These are phyloP conservation scores for Pyrenophora tritici-repentis DNA, from an alignment of 2,329 filamentous ascomycete genomes.

Conservation along the genomic window DNA sequence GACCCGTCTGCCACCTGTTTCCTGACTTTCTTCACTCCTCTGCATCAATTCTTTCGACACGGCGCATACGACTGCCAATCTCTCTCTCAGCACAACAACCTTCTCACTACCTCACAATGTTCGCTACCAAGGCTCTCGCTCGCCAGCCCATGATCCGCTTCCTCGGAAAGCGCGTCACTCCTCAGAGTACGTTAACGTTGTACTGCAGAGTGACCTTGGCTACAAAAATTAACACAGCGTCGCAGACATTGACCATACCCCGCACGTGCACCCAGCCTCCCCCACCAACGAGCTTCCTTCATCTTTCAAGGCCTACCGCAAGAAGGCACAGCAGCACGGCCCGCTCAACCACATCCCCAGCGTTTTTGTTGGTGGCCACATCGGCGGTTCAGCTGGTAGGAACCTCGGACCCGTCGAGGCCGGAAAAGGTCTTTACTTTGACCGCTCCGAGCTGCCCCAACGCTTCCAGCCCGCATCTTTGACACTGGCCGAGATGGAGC, in stretches of 20 bases:
- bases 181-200: slow-evolving; percentile 47
- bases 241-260: slow-evolving; percentile 74
- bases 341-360: slow-evolving; percentile 58
- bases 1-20: not conserved
- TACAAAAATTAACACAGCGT: slow-evolving; percentile 15
- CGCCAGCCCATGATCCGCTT: slow-evolving; percentile 59
- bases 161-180: slow-evolving; percentile 54
- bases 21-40: not conserved
- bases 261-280: slow-evolving; percentile 73
- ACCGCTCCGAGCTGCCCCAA: slow-evolving; percentile 82
- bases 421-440: slow-evolving; percentile 78
- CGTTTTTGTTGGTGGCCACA: slow-evolving; percentile 40
- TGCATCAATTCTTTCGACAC: no score
- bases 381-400: slow-evolving; percentile 68
- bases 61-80: not conserved
- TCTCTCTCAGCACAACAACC: slow-evolving; percentile 4
- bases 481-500: slow-evolving; percentile 86
- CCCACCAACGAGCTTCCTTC: slow-evolving; percentile 68
- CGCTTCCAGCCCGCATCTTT: slow-evolving; percentile 80
- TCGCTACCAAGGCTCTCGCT: slow-evolving; percentile 53
- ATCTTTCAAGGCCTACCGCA: slow-evolving; percentile 76
- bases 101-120: slow-evolving; percentile 45
- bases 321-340: slow-evolving; percentile 78
- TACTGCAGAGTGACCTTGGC: not conserved
- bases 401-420: slow-evolving; percentile 75